phyloP scores from a whole-genome alignment of 2,329 filamentous ascomycete genomes.

The Monilinia vaccinii-corymbosi region DNA sequence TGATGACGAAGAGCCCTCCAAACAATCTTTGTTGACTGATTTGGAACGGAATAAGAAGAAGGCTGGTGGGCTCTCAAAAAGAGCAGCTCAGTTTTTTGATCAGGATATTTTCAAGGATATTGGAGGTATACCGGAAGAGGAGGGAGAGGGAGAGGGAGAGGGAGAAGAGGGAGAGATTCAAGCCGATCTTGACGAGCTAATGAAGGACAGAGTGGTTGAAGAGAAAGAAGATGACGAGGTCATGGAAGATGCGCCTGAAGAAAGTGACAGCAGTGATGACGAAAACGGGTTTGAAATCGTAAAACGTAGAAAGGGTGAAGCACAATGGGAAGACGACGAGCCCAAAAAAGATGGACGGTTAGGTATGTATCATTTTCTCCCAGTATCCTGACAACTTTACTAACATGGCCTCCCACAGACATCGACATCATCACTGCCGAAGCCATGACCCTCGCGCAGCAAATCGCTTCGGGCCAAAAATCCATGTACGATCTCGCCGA shows the following conservation, averaged over 20 bases:
- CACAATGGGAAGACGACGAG: conserved; percentile 59
- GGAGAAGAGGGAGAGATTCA: conserved; percentile 36
- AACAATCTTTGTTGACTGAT: conserved; percentile 50
- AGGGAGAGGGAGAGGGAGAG: conserved; percentile 34
- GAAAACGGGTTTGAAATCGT: conserved; percentile 55
- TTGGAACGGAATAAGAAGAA: conserved; percentile 45
- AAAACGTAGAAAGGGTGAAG: conserved; percentile 38
- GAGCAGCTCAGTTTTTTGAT: conserved; percentile 82
- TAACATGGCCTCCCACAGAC: conserved; percentile 40
- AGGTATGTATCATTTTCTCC: conserved; percentile 32
- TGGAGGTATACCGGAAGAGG: conserved; percentile 52
- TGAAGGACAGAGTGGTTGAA: conserved; percentile 16
- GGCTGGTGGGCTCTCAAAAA: conserved; percentile 62
- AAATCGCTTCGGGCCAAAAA: conserved; percentile 79
- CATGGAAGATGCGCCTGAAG: conserved; percentile 14
- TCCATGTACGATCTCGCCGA: conserved; percentile 73
- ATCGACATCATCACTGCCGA: conserved; percentile 99
- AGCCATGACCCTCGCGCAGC: conserved; percentile 94
- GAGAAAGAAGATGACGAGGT: conserved; percentile 28
- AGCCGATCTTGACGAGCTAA: conserved; percentile 30
- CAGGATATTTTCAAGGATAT: conserved; percentile 91
- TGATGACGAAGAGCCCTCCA: conserved; percentile 41
- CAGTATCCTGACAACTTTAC: background rate
- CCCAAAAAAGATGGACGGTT: conserved; percentile 53
- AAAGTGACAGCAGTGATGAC: conserved; percentile 25